phyloP scores from a whole-genome alignment of 2,329 filamentous ascomycete genomes.

The Botrytis paeoniae region DNA sequence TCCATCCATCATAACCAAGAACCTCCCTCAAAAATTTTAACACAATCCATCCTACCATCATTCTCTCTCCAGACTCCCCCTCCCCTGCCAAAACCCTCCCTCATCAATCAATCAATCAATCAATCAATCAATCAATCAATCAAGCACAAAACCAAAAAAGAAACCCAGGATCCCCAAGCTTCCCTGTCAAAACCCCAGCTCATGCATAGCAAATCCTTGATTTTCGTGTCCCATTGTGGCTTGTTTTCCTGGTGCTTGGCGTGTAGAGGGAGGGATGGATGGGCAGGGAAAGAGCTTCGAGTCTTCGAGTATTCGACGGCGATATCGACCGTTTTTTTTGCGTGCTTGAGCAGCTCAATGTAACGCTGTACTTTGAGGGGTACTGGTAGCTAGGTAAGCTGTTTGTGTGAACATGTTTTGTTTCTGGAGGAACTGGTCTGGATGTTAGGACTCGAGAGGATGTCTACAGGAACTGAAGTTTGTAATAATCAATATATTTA shows the following conservation, averaged over 20 bases:
- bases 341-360: not conserved
- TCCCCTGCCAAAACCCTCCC: no score
- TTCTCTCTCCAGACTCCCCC: no score
- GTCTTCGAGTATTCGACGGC: not conserved
- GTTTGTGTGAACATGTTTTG: not conserved
- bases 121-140: not conserved
- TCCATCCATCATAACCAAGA: no score
- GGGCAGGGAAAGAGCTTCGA: no score
- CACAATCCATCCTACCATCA: no score
- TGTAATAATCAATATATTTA: no score
- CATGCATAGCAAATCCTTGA: conserved; percentile 7
- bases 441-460: no score
- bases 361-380: not conserved
- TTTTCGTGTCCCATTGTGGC: not conserved
- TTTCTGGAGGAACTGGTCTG: no score
- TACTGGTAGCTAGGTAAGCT: not conserved
- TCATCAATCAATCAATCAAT: not conserved
- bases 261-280: no score
- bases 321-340: not conserved
- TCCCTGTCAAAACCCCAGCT: not conserved
- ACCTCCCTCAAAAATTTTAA: no score
- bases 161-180: not conserved
- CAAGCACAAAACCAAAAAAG: not conserved
- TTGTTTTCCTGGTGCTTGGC: not conserved
- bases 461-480: no score